Conservation (phyloP, 2,329 filamentous ascomycete genomes). For the Dactylellina sp. region DNA sequence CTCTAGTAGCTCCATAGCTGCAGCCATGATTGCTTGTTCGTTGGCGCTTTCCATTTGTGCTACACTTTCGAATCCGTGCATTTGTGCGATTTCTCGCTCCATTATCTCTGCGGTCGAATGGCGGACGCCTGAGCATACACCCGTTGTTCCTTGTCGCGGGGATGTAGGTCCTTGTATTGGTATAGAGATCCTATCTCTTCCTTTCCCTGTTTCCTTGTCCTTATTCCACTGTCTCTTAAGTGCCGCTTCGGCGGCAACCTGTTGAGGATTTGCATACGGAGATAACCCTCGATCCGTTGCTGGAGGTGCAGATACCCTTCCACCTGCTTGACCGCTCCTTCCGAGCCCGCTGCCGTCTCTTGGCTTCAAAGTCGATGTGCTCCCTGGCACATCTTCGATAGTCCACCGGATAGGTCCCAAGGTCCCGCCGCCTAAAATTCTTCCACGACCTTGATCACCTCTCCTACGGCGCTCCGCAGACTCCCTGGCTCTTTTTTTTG, state of each 20-base stretch:
- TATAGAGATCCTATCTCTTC: background rate
- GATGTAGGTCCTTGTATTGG: constrained; percentile 61
- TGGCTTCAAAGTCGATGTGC: constrained; percentile 37
- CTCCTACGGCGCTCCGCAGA: constrained; percentile 77
- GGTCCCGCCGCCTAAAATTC: constrained; percentile 75
- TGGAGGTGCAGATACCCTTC: constrained; percentile 25
- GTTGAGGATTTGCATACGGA: constrained; percentile 41
- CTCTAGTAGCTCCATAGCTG: constrained; percentile 85
- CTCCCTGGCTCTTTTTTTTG: constrained; percentile 77
- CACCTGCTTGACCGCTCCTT: background rate
- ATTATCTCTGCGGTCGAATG: constrained; percentile 74
- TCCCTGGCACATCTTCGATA: constrained; percentile 40
- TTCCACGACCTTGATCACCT: constrained; percentile 73
- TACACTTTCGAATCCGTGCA: constrained; percentile 81
- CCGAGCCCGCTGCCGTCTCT: constrained; percentile 19
- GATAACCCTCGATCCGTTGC: background rate
- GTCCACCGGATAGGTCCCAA: constrained; percentile 58
- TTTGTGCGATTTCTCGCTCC: constrained; percentile 73
- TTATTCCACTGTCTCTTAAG: constrained; percentile 46
- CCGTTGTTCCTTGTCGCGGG: constrained; percentile 79
- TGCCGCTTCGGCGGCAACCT: constrained; percentile 49
- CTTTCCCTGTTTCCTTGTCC: constrained; percentile 20
- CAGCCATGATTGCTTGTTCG: constrained; percentile 84
- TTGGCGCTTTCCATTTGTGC: constrained; percentile 91
- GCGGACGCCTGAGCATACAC: constrained; percentile 81